Evolutionary conservation across 2,329 filamentous ascomycete species (phyloP).

Genomic region (Fonsecaea multimorphosa): DNA sequence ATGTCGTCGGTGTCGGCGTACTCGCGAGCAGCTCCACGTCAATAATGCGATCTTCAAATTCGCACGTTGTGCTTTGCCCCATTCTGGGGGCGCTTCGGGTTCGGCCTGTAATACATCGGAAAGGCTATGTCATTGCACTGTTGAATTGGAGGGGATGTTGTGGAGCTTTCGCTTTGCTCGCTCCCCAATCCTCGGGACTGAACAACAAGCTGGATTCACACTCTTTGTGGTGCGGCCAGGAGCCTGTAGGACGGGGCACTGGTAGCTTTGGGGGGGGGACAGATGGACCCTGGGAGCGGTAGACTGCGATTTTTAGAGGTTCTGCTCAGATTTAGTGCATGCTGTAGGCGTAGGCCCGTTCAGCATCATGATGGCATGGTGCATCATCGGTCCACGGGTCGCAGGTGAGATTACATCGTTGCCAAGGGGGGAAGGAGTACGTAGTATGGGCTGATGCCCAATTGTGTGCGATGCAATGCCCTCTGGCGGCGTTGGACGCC

Average conservation of each 20-base stretch:
- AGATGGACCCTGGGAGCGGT: neutral
- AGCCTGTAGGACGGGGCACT: neutral
- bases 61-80: neutral
- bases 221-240: neutral
- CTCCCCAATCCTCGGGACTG: neutral
- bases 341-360: neutral
- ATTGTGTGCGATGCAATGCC: slow-evolving; percentile 1
- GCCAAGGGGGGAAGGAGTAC: slow-evolving; percentile 7
- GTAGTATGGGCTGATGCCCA: neutral
- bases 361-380: slow-evolving; percentile 14
- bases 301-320: neutral
- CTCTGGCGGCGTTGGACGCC: neutral
- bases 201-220: too few species aligned
- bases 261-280: neutral
- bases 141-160: neutral
- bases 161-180: neutral
- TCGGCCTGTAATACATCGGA: neutral
- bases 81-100: neutral
- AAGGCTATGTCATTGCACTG: neutral
- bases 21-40: neutral
- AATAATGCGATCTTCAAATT: neutral
- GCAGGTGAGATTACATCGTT: slow-evolving; percentile 22
- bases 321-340: neutral
- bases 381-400: slow-evolving; percentile 1
- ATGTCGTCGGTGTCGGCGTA: neutral